Evolutionary conservation across 73 alveolate species (phyloP), one percentile per base, ranked within the genome.

Genomic region (Stentor coeruleus): DNA sequence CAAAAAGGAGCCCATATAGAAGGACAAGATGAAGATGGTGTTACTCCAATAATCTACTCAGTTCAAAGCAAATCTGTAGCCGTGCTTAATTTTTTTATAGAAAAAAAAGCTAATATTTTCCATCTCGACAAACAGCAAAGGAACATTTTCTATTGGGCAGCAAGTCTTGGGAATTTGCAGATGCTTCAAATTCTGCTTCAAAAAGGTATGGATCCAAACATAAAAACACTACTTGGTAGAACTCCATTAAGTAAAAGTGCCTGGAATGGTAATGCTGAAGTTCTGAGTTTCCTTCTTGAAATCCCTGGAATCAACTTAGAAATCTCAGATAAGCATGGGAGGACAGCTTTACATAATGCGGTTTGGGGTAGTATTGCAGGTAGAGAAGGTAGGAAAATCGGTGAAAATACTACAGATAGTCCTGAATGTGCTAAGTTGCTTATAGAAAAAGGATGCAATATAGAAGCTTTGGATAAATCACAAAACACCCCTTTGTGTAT

Each of bases 281-380:
- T 66, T 2, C 20, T 66, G 20, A 66, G 35, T 30, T 30, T 36
- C 1, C 49, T 66, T 28, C 81, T 66, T 33, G 35, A 66, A 36
- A 57, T 66, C 20, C 81, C 81, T 66, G 30, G 81, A 15, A 66
- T 66, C 35, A 30, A 66, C 35, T 36, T 66, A 66, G 81, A 66
- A 20, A 28, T 66, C 30, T n/a, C 59, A 14, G 81, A 66, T 66
- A 15, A 20, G 14, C n/a, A 66, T 15, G 49, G 81, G 35, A 66
- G 81, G 35, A 66, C 81, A 15, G 59, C 81, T 15, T 57, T 66
- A n/a, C 81, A 66, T 36, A 66, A 66, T 66, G 81, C 81, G 0
- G 77, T 66, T 0, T 66, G 81, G 49, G 81, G 81, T 14, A 36
- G 59, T 33, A 30, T 57, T 66, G 81, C 59, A 66, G 81, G 81